These are phyloP conservation scores for Yarrowia divulgata DNA, from an alignment of 805 yeast species.

Conservation along the genomic window DNA sequence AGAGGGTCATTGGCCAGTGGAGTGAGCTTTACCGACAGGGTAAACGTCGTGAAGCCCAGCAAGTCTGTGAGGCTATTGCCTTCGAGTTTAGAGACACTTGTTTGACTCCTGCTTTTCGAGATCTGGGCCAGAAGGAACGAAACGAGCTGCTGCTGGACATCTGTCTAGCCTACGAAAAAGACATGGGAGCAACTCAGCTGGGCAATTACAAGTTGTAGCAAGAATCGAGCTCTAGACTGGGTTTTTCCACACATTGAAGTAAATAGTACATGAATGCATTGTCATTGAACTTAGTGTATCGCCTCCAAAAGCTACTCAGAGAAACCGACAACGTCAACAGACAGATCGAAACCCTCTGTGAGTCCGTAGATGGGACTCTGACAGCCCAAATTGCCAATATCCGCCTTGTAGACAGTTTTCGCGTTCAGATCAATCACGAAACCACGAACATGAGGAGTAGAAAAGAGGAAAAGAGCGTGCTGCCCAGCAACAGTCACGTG, in stretches of 20 bases:
- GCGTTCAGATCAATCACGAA: conserved; percentile 3
- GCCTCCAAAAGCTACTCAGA: too few species aligned
- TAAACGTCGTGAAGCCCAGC: neutral
- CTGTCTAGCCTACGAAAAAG: conserved; percentile 11
- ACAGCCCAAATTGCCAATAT: conserved; percentile 13
- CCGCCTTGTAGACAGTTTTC: neutral
- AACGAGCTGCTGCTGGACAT: conserved; percentile 15
- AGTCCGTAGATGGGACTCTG: conserved; percentile 4
- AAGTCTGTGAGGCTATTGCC: neutral
- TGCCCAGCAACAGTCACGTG: conserved; percentile 3
- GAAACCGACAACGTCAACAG: neutral
- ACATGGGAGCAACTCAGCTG: conserved; percentile 8
- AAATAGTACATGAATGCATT: neutral
- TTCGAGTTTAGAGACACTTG: conserved; percentile 17
- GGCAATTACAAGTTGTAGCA: neutral
- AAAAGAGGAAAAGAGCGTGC: conserved; percentile 8
- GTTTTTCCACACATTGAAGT: too few species aligned
- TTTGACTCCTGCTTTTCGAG: neutral
- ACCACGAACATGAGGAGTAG: conserved; percentile 12
- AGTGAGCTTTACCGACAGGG: neutral
- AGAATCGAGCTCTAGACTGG: too few species aligned
- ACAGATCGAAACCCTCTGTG: neutral
- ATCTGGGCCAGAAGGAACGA: neutral
- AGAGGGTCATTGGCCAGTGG: neutral
- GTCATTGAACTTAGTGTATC: too few species aligned